These are phyloP conservation scores for Aspergillus sp. DNA, from an alignment of 2,329 filamentous ascomycete species.

Conservation along the genomic window DNA sequence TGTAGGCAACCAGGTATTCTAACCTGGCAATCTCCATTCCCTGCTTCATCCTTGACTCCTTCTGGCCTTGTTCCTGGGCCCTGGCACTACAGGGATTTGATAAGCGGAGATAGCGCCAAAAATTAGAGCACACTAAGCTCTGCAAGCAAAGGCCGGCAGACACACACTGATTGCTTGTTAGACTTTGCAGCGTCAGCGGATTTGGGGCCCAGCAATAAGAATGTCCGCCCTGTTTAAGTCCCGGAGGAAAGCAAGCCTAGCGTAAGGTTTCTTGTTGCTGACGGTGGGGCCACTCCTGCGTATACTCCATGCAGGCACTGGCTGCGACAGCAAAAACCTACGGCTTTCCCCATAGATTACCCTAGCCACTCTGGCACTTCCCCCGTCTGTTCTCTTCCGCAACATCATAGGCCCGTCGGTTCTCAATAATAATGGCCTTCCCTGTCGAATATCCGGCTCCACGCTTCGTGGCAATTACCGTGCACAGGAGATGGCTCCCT, in stretches of 20 bases:
- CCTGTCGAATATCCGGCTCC: background rate
- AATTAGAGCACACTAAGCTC: background rate
- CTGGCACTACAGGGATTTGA: background rate
- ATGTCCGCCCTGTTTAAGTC: background rate
- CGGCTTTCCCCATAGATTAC: conserved; percentile 22
- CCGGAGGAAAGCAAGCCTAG: background rate
- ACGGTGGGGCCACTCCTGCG: conserved; percentile 1
- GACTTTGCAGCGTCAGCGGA: background rate
- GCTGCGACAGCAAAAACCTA: conserved; percentile 2
- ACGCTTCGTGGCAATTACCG: background rate
- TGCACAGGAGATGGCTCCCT: background rate
- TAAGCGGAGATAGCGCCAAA: conserved; percentile 3
- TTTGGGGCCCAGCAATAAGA: background rate
- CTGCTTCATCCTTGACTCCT: background rate
- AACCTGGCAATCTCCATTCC: conserved; percentile 1
- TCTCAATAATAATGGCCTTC: background rate
- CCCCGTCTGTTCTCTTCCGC: background rate
- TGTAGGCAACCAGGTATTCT: background rate
- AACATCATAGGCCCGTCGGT: background rate
- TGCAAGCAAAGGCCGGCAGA: background rate
- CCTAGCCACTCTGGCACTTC: conserved; percentile 1
- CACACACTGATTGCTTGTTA: background rate
- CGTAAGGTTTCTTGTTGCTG: background rate
- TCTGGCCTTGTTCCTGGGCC: background rate
- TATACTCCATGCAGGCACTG: conserved; percentile 2